Evolutionary conservation across 495 filamentous ascomycete genomes (phyloP).

Genomic region (Annulohypoxylon nitens): DNA sequence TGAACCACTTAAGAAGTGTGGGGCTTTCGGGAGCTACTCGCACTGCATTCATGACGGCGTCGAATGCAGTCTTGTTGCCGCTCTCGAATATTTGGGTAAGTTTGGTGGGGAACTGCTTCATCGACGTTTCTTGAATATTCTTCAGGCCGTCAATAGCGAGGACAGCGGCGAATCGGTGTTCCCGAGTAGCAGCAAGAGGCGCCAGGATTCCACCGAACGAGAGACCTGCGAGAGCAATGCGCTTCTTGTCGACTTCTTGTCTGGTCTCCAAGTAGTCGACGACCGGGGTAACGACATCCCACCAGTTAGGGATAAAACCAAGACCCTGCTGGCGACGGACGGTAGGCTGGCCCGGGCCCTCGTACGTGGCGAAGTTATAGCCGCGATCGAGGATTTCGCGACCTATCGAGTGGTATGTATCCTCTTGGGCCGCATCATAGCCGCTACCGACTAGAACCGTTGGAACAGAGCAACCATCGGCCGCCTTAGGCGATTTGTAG

Average conservation of each 20-base stretch:
- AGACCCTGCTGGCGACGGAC: slow-evolving; percentile 59
- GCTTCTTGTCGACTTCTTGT: slow-evolving; percentile 48
- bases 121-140: slow-evolving; percentile 30
- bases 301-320: slow-evolving; percentile 65
- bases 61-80: slow-evolving; percentile 31
- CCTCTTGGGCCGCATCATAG: slow-evolving; percentile 62
- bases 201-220: slow-evolving; percentile 58
- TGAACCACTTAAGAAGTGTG: slow-evolving; percentile 48
- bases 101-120: slow-evolving; percentile 1
- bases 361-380: slow-evolving; percentile 62
- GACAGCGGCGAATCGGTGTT: slow-evolving; percentile 58
- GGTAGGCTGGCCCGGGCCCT: slow-evolving; percentile 64
- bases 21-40: slow-evolving; percentile 9
- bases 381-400: slow-evolving; percentile 56
- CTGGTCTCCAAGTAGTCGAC: slow-evolving; percentile 57
- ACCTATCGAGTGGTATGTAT: slow-evolving; percentile 55
- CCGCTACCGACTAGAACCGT: slow-evolving; percentile 57
- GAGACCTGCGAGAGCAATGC: slow-evolving; percentile 54
- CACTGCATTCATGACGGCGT: slow-evolving; percentile 33
- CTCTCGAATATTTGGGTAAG: neutral
- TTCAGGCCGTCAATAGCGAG: slow-evolving; percentile 58
- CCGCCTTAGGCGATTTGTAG: slow-evolving; percentile 37
- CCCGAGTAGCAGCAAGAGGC: slow-evolving; percentile 57
- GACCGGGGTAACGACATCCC: slow-evolving; percentile 60
- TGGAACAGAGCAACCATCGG: slow-evolving; percentile 38